Base-by-base conservation (phyloP, 2,329 filamentous ascomycete genomes). In the Fusarium poae region DNA sequence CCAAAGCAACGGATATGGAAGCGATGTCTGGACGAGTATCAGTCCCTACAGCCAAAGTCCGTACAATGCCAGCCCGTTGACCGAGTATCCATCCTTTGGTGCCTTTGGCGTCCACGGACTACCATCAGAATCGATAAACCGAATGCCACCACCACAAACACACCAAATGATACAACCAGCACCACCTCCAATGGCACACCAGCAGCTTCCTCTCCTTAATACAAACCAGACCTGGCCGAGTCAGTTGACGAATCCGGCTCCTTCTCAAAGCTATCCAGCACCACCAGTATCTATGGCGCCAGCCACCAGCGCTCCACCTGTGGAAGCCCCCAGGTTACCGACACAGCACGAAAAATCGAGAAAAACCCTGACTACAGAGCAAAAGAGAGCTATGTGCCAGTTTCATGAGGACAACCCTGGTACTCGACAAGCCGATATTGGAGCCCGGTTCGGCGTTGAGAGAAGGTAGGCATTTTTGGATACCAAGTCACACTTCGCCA, bases 401-500 rank as follows among this genome's bases (percentile, higher is more conserved):
- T 97, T 95, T 79, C 92, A 95, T 73, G 92, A 96, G 77, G 91
- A 97, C 67, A 91, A 98, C 77, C 96, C 95, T 23, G 91, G 89
- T 49, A 90, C 93, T 45, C 97, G 97, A 81, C 96, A 99, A 82
- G 96, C 94, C 20, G 95, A 98, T 76, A 99, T 99, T 80, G 96
- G 96, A 81, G 91, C 91, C 62, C 89, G 94, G 77, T 99, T 99
- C 81, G 95, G 94, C 35, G 96, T 99, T 53, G 96, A 99, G 82
- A 85, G 96, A 91, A 98, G 96, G 96, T 98, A 89, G 79, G 82
- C 60, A 57, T 67, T 67, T 57, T 57, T 50, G 59, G 48, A 51
- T 49, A 39, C 32, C 23, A 45, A 56, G 48, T 27, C 43, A 37
- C 34, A 37, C 42, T 55, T 53, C 30, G 35, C 62, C 42, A 61